These are phyloP conservation scores for Glebionis coronaria DNA, from an alignment of 129 eudicot genomes.

Conservation along the genomic window DNA sequence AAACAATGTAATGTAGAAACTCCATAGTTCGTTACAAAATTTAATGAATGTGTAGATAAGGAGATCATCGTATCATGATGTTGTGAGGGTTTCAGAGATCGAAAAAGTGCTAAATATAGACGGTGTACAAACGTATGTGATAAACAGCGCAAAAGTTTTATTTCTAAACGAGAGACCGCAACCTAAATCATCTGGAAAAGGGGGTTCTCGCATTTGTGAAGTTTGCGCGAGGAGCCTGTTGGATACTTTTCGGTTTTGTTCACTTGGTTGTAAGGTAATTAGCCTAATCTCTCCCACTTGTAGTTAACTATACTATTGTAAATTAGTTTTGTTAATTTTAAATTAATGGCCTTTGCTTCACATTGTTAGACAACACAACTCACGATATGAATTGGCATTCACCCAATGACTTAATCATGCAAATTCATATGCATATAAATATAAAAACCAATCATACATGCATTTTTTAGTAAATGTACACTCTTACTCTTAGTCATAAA, in stretches of 20 bases:
- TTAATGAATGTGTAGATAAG: constrained; percentile 53
- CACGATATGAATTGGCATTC: constrained; percentile 30
- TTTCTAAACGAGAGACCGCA: constrained; percentile 86
- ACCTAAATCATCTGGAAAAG: constrained; percentile 65
- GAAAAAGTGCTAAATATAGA: constrained; percentile 67
- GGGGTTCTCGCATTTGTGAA: constrained; percentile 74
- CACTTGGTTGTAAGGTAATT: constrained; percentile 87
- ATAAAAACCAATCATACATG: constrained; percentile 10
- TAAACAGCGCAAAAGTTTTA: constrained; percentile 85
- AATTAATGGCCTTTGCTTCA: constrained; percentile 22
- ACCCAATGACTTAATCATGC: constrained; percentile 23
- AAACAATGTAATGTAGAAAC: background rate
- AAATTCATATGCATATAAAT: constrained; percentile 11
- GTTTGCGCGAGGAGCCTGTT: constrained; percentile 78
- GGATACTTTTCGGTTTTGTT: constrained; percentile 82
- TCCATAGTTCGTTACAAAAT: background rate
- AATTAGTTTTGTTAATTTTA: constrained; percentile 9
- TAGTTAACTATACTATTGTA: background rate
- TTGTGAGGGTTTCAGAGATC: constrained; percentile 83
- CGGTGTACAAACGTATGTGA: constrained; percentile 86
- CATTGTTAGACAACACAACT: constrained; percentile 32
- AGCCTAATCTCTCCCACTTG: constrained; percentile 23
- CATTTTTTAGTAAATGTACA: constrained; percentile 18
- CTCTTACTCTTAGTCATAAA: background rate
- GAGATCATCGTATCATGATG: constrained; percentile 88